Conservation (phyloP, 225 moss, liverwort and hornwort genomes). For the Anthoceros angustus region DNA sequence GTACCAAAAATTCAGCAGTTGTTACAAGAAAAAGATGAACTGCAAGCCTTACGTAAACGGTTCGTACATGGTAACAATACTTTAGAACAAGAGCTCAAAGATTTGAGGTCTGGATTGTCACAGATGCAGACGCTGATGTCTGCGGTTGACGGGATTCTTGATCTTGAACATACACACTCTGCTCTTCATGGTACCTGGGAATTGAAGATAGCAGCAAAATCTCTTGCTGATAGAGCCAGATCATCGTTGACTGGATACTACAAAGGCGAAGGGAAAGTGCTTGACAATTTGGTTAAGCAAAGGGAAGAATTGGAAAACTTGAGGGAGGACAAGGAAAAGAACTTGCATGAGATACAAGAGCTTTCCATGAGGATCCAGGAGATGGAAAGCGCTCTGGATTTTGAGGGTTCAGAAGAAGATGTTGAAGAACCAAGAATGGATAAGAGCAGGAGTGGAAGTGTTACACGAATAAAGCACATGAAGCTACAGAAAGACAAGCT, state of each 20-base stretch:
- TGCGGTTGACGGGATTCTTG: neutral
- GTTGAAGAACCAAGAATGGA: neutral
- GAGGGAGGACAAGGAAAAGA: neutral
- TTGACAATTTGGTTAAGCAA: neutral
- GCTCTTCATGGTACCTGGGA: conserved; percentile 2
- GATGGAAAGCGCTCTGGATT: neutral
- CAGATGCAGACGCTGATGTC: neutral
- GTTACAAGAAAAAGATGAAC: neutral
- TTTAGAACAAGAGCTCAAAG: neutral
- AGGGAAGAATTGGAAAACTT: neutral
- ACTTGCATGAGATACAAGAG: neutral
- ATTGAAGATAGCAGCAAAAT: conserved; percentile 1
- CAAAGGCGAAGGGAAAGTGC: neutral
- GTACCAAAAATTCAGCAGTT: neutral
- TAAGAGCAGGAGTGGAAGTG: neutral
- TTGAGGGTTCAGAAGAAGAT: neutral
- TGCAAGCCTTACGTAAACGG: neutral
- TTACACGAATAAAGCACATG: conserved; percentile 1
- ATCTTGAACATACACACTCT: neutral
- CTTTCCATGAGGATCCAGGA: neutral
- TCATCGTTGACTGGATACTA: neutral
- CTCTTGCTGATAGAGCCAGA: neutral
- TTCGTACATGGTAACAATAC: neutral
- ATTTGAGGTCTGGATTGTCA: neutral
- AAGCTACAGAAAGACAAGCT: neutral